Evolutionary conservation across 164 flowering plant species (phyloP), one percentile per base, ranked within the genome.

Genomic region (Macadamia integrifolia): DNA sequence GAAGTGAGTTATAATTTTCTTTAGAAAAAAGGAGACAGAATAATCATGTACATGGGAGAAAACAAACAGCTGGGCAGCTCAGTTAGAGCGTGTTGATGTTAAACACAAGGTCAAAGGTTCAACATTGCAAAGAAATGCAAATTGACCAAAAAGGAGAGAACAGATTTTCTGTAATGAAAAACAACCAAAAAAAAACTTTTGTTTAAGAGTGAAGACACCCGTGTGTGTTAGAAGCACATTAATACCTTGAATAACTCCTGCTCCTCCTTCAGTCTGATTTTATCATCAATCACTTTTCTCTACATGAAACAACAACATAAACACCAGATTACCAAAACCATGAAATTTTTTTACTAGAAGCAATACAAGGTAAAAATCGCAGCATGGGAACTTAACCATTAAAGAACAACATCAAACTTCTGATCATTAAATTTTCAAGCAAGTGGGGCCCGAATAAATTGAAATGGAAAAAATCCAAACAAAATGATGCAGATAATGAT

Each of bases 271-370:
- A 65, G 73, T 75, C 79, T 84, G 68, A 91, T 84, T 75, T 89
- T 85, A 6, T 93, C 95, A 82, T 93, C 98, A 66, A 86, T 14
- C 29, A 79, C 84, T 82, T 89, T 89, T 58, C 92, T 82, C 97
- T 92, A 72, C 74, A 80, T 60, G 61, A 17, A 64, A 42, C 53
- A 40, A 13, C 49, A 49, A 62, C 30, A 43, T 1, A 9, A 8
- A 5, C 23, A 8, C 43, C 44, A 68, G 3, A 29, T 31, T 29
- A 28, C 46, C 64, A 46, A 15, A 3, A 67, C 58, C 11, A 58
- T 43, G 44, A 9, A 59, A 31, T 23, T 23, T 23, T 23, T 23
- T 23, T 23, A 23, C 23, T 23, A 23, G 23, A 23, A 23, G 23
- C 23, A 23, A 23, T 23, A 15, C 5, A 6, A 3, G 46, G 64